Base-by-base conservation (phyloP, 2,329 filamentous ascomycete species). In the Lojkania enalia region DNA sequence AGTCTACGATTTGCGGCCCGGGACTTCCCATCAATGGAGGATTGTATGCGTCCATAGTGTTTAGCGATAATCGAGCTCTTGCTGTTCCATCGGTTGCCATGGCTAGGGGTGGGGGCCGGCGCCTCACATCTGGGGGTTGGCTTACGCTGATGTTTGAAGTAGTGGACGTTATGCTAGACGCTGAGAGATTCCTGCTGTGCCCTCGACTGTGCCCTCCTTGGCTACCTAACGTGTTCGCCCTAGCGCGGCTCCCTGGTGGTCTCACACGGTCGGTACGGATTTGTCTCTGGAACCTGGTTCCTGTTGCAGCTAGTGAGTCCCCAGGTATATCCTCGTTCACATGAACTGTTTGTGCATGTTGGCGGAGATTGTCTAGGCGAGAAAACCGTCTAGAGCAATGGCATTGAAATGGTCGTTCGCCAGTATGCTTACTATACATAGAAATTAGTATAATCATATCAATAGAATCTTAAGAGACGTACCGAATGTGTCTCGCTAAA, bases 261-360 rank as follows among this genome's bases (percentile, higher is more conserved):
- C 89, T 81, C 23, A 92, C 87, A 47, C 90, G 79, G 55, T 96
- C 91, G 0, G 89, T 95, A 41, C 92, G 82, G 47, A 96, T 90
- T 69, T 96, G 91, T 50, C 92, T 82, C 61, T 96, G 92, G 60
- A 95, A 96, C 29, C 92, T 81, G 6, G 91, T 95, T 18, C 91
- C 90, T 1, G 89, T 94, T 3, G 92, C 94, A 13, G 94, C 94
- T 15, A 97, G 80, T 1, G 94, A 97, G 67, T 96, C 90, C 30
- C 85, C 84, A 3, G 94, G 94, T 23, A 99, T 99, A 45, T 96
- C 90, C 68, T 97, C 94, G 67, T 97, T 96, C 46, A 95, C 88
- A 67, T 99, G 94, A 1, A 99, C 94, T 0, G 94, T 97, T 70
- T 96, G 91, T 33, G 94, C 94, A 77, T 99, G 94, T 67, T 99